Percentiles rank a stretch among this genome's conserved stretches.
Conservation (phyloP, 2,329 filamentous ascomycete species). For the Byssochlamys sp. region DNA sequence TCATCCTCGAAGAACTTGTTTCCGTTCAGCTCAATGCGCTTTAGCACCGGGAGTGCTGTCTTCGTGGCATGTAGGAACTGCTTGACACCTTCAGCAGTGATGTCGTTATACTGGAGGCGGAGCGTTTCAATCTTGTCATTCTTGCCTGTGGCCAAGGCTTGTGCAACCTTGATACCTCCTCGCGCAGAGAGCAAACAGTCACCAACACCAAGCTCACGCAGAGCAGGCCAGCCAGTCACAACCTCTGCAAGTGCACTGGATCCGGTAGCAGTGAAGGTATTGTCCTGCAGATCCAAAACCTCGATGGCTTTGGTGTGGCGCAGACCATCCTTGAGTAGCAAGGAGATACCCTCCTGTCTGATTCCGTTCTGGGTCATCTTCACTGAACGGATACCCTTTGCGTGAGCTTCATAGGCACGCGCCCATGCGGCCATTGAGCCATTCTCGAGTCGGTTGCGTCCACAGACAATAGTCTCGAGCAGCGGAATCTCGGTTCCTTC, state of each 20-base stretch:
- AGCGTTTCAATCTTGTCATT: slow-evolving; percentile 73
- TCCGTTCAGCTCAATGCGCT: slow-evolving; percentile 85
- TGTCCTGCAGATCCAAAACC: slow-evolving; percentile 87
- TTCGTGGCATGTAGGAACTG: slow-evolving; percentile 60
- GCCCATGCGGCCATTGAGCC: slow-evolving; percentile 96
- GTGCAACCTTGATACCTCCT: slow-evolving; percentile 63
- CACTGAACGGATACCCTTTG: slow-evolving; percentile 65
- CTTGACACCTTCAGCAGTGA: slow-evolving; percentile 66
- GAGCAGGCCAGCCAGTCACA: slow-evolving; percentile 60
- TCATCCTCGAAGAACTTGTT: slow-evolving; percentile 92
- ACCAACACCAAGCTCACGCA: slow-evolving; percentile 77
- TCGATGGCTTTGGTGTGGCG: slow-evolving; percentile 58
- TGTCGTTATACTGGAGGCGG: slow-evolving; percentile 87
- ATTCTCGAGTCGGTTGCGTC: slow-evolving; percentile 88
- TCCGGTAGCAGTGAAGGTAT: slow-evolving; percentile 80
- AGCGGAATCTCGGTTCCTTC: slow-evolving; percentile 63
- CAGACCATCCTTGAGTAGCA: slow-evolving; percentile 70
- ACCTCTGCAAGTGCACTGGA: slow-evolving; percentile 69
- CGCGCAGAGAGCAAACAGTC: slow-evolving; percentile 76
- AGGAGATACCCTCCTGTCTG: slow-evolving; percentile 78
- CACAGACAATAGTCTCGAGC: slow-evolving; percentile 93
- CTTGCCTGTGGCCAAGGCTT: slow-evolving; percentile 62
- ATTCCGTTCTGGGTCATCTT: slow-evolving; percentile 99
- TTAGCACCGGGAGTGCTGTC: slow-evolving; percentile 61
- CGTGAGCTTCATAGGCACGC: slow-evolving; percentile 70